Conservation (phyloP, 2,329 filamentous ascomycete species). For the Zymoseptoria crescenta region DNA sequence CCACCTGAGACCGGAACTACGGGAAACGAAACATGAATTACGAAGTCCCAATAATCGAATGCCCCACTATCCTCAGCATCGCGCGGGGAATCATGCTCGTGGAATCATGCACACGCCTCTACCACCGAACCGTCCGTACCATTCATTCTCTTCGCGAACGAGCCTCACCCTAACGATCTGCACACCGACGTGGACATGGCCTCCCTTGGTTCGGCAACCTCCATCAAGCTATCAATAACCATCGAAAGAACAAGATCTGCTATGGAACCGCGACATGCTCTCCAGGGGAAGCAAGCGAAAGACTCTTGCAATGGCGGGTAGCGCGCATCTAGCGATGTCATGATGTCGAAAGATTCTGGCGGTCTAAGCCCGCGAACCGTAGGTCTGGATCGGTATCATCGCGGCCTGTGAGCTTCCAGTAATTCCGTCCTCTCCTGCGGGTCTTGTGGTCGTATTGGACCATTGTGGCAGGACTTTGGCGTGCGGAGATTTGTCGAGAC, state of each 20-base stretch:
- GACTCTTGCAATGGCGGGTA: not conserved
- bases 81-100: too few species aligned
- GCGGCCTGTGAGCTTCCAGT: not conserved
- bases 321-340: not conserved
- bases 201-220: not conserved
- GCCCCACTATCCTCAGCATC: not conserved
- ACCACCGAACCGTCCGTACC: too few species aligned
- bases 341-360: not conserved
- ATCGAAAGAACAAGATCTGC: not conserved
- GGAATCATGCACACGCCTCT: too few species aligned
- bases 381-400: not conserved
- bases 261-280: not conserved
- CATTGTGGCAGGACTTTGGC: too few species aligned
- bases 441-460: not conserved
- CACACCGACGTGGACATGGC: too few species aligned
- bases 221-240: not conserved
- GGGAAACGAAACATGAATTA: not conserved
- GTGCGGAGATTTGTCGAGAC: too few species aligned
- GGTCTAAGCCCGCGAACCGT: not conserved
- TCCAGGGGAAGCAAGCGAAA: not conserved
- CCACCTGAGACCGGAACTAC: not conserved
- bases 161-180: too few species aligned
- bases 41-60: not conserved
- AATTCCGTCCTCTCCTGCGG: not conserved
- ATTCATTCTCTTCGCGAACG: not conserved